A percentile compares a stretch with the other conserved stretches of the same genome.
phyloP scores from a whole-genome alignment of 2,329 filamentous ascomycete genomes.

The Zymoseptoria pseudotritici region DNA sequence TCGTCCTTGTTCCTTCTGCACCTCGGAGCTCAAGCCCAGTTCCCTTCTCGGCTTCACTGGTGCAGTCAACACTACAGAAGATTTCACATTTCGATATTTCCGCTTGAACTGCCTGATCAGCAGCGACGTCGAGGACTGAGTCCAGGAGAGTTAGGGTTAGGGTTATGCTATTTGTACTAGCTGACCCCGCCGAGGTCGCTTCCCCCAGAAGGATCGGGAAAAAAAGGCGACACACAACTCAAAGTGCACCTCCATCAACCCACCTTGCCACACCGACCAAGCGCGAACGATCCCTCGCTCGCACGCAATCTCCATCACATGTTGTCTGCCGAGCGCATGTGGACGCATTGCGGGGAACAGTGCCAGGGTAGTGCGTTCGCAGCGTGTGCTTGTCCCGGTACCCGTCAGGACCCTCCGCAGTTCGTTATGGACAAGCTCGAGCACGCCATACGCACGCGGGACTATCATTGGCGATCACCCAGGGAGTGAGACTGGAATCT shows the following conservation, averaged over 20 bases:
- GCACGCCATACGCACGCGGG: neutral
- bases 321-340: neutral
- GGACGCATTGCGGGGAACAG: neutral
- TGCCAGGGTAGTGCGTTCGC: neutral
- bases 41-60: too few relatives aligned
- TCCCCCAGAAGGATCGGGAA: neutral
- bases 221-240: neutral
- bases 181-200: neutral
- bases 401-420: neutral
- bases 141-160: too few relatives aligned
- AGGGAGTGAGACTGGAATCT: neutral
- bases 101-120: too few relatives aligned
- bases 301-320: neutral
- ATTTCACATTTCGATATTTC: too few relatives aligned
- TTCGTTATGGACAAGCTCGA: neutral
- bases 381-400: neutral
- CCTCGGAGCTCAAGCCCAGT: too few relatives aligned
- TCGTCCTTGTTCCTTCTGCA: too few relatives aligned
- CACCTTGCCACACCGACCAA: neutral
- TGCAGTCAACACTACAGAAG: too few relatives aligned
- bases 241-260: neutral
- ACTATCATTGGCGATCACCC: neutral
- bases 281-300: neutral
- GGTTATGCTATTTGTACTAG: too few relatives aligned
- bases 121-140: too few relatives aligned